phyloP scores from a whole-genome alignment of 1,284 basidiomycete species.

The Trichosporon ovoides region DNA sequence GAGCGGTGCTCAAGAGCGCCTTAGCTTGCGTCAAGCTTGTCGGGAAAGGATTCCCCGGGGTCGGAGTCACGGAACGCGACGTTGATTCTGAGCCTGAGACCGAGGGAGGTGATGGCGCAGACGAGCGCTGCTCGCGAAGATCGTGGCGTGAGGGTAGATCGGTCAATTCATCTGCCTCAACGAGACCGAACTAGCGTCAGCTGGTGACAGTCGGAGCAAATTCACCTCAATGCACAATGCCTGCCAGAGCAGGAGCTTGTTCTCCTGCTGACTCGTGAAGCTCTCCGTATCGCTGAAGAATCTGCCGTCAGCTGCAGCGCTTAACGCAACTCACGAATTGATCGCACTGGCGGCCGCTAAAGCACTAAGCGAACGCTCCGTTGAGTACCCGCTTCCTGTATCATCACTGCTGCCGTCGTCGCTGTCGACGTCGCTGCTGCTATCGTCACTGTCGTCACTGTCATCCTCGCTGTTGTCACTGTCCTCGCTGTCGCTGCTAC shows the following conservation, averaged over 20 bases:
- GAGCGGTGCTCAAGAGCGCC: conserved; percentile 31
- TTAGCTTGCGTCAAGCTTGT: conserved; percentile 30
- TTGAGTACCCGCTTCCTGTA: neutral
- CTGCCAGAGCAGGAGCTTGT: conserved; percentile 45
- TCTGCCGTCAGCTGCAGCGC: conserved; percentile 8
- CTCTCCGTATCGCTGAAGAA: conserved; percentile 12
- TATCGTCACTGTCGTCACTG: neutral
- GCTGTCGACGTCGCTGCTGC: neutral
- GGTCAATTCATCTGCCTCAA: conserved; percentile 20
- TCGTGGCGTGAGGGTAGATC: conserved; percentile 8
- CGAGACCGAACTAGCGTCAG: conserved; percentile 26
- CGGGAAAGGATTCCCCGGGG: conserved; percentile 25
- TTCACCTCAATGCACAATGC: conserved; percentile 44
- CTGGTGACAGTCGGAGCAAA: neutral
- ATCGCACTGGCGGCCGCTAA: conserved; percentile 13
- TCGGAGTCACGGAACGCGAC: conserved; percentile 10
- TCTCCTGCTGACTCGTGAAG: conserved; percentile 29
- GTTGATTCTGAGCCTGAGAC: neutral
- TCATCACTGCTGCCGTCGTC: neutral
- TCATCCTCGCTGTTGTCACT: neutral
- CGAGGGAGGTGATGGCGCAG: neutral
- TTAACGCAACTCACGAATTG: conserved; percentile 6
- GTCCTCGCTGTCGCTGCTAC: no score
- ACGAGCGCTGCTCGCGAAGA: neutral
- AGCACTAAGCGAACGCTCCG: neutral